Percentiles rank a stretch among this genome's conserved stretches.
Conservation (phyloP, 2,329 filamentous ascomycete species). For the Diplodia mutila region DNA sequence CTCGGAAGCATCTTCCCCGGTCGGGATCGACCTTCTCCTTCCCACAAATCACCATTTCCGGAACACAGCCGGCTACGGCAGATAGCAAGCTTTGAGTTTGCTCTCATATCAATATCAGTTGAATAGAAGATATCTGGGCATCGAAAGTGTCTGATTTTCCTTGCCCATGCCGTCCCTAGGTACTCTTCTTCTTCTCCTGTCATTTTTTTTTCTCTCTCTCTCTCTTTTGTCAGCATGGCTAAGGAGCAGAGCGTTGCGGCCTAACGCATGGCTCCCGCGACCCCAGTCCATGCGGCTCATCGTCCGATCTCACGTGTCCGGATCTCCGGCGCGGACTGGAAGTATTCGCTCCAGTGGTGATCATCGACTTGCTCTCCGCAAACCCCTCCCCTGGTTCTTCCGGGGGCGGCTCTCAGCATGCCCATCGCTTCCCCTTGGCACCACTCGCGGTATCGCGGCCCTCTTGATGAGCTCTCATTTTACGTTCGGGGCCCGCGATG, state of each 20-base stretch:
- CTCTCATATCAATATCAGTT: not conserved
- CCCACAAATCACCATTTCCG: not conserved
- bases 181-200: not conserved
- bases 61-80: not conserved
- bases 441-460: not conserved
- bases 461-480: not conserved
- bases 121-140: not conserved
- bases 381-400: not conserved
- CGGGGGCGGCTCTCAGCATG: not conserved
- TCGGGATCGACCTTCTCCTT: not conserved
- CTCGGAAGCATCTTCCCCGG: slow-evolving; percentile 4
- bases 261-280: slow-evolving; percentile 9
- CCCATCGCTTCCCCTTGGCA: not conserved
- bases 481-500: not conserved
- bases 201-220: not conserved
- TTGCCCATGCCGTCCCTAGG: not conserved
- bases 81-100: slow-evolving; percentile 5
- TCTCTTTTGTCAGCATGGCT: not conserved
- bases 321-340: not conserved
- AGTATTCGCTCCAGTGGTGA: not conserved
- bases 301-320: not conserved
- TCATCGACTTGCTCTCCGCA: not conserved
- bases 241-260: not conserved
- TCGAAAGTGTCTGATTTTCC: not conserved
- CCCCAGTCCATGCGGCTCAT: slow-evolving; percentile 24